phyloP scores from a whole-genome alignment of 352 stramenopile species.

The Phytophthora tentaculata region DNA sequence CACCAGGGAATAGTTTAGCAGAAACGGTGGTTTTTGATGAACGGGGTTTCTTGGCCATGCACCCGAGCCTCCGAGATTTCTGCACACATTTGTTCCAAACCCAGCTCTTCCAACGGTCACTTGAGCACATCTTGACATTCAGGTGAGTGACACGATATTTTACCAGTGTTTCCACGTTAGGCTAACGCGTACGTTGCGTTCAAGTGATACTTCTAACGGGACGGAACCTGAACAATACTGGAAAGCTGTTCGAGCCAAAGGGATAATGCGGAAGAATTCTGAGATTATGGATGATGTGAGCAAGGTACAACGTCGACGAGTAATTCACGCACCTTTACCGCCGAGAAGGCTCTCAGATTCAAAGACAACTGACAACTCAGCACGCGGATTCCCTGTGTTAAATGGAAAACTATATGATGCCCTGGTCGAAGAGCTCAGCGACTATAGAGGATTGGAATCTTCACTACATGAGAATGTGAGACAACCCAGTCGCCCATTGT shows the following conservation, averaged over 20 bases:
- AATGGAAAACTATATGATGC: conserved; percentile 42
- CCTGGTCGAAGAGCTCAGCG: conserved; percentile 31
- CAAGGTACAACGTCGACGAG: conserved; percentile 41
- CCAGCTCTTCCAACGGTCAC: conserved; percentile 74
- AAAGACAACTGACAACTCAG: background rate
- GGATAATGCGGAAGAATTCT: conserved; percentile 49
- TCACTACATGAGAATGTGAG: conserved; percentile 11
- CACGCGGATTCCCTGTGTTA: conserved; percentile 39
- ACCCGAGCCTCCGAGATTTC: conserved; percentile 68
- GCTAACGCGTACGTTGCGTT: too few species aligned
- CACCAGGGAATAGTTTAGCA: conserved; percentile 4
- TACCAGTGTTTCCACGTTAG: background rate
- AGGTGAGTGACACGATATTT: conserved; percentile 14
- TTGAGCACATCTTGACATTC: conserved; percentile 46
- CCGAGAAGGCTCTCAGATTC: conserved; percentile 5
- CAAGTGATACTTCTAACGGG: conserved; percentile 13
- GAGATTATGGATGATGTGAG: conserved; percentile 39
- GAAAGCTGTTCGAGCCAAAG: conserved; percentile 49
- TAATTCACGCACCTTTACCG: conserved; percentile 41
- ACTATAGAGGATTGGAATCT: conserved; percentile 15
- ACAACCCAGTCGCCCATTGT: conserved; percentile 13
- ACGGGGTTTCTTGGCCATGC: conserved; percentile 58
- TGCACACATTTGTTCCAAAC: conserved; percentile 76
- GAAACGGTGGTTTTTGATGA: conserved; percentile 54
- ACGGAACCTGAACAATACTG: conserved; percentile 56